Evolutionary conservation across 2,329 filamentous ascomycete genomes (phyloP), one percentile per base, ranked within the genome.

Genomic region (Cladosporium velox): DNA sequence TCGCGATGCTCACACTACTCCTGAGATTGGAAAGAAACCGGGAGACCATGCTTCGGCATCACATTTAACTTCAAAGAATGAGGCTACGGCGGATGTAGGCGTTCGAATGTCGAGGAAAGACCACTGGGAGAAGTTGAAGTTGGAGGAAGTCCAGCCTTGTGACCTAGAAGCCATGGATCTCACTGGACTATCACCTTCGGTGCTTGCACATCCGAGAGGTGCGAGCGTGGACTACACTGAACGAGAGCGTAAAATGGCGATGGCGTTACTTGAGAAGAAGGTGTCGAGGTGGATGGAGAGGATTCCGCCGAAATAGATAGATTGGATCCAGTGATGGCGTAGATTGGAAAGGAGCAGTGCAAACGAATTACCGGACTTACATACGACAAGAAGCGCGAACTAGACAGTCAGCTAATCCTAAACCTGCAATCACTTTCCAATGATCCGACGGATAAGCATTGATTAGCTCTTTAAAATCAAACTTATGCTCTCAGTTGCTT

Each of bases 151-250:
- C 47, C 34, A 57, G 35, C 26, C 26, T 15, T 38, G 18, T n/a
- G 26, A 64, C n/a, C 26, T 64, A 2, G 35, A 47, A 12, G 26
- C 32, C 32, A 64, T 47, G 34, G 61, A 64, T 57, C 61, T 64
- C 8, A 52, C 21, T n/a, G 51, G 15, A 24, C 35, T 57, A 10
- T 47, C 51, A 24, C 34, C 61, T 10, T 55, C 61, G 1, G 18
- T 64, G 35, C 51, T 64, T 18, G 61, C 35, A 26, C 61, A 47
- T 47, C 49, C 61, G 3, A 10, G 47, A 8, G 49, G 35, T n/a
- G 14, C 14, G 18, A 41, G 30, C 12, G n/a, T 61, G 24, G 21
- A 62, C 6, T 62, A 62, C 47, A 30, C 59, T 3, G 32, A 35
- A 21, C 21, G n/a, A 24, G 59, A 62, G 30, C 21, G 21, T 28